Base-by-base conservation (phyloP, 1,284 basidiomycete species). In the Mycosarcoma mackinlayi region DNA sequence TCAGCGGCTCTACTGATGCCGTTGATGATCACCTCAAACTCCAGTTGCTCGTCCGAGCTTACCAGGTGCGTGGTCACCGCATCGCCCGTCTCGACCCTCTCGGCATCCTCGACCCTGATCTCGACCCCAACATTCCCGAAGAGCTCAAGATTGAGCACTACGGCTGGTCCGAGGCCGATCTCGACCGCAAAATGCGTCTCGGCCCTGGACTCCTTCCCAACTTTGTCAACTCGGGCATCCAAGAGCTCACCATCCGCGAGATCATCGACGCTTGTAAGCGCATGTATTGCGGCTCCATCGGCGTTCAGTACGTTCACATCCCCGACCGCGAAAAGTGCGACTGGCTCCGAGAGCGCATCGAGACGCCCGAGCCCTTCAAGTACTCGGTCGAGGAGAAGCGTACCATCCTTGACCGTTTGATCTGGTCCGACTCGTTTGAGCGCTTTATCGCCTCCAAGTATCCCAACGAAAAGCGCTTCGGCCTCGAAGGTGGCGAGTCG, bases 401-500 rank as follows among this genome's bases (percentile, higher is more conserved):
- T 59, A 95, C 96, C 91, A 96, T 99, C 74, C 88, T 98, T 61
- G 96, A 98, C 85, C 92, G 96, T 65, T 89, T 98, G 80, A 97
- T 98, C 84, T 98, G 96, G 96, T 98, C 95, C 25, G 95, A 98
- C 83, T 92, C 92, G 6, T 98, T 98, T 80, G 96, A 99, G 85
- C 94, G 95, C 83, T 99, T 97, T 86, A 94, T 98, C 76, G 90
- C 94, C 21, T 92, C 90, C 86, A 98, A 98, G 85, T 97, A 94
- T 85, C 96, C 96, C 73, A 98, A 97, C 85, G 96, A 98, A 87
- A 99, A 99, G 86, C 92, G 96, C 55, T 99, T 98, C 85, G 96
- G 96, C 85, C 88, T 99, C 52, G 96, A 99, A 85, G 96, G 96
- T 66, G 96, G 94, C 84, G 96, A 99, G 85, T 89, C 93, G 38